These are phyloP conservation scores for Oryza meyeriana DNA, from an alignment of 176 grass and related monocot genomes.

Conservation along the genomic window DNA sequence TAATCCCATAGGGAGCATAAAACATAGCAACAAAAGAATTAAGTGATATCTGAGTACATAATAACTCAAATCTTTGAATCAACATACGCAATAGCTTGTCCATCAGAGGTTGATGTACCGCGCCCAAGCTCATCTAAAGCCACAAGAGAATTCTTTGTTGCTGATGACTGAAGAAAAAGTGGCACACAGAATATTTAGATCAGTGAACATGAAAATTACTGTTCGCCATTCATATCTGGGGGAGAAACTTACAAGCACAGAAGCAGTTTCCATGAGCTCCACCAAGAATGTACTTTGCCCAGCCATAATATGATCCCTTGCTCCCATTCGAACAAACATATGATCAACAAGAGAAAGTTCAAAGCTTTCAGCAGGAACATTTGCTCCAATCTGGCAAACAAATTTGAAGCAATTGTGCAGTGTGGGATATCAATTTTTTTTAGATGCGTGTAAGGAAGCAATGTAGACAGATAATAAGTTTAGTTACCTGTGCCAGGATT, in stretches of 20 bases:
- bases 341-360: constrained; percentile 87
- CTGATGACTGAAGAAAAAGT: constrained; percentile 66
- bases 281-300: constrained; percentile 94
- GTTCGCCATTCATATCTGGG: not conserved
- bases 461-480: constrained; percentile 1
- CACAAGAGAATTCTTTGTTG: constrained; percentile 86
- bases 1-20: not conserved
- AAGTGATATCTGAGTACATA: not conserved
- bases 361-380: constrained; percentile 86
- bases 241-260: constrained; percentile 72
- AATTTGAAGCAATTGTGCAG: constrained; percentile 20
- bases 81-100: constrained; percentile 96
- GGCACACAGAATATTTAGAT: constrained; percentile 10
- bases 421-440: constrained; percentile 1
- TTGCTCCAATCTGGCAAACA: constrained; percentile 77
- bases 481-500: constrained; percentile 79
- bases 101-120: constrained; percentile 98
- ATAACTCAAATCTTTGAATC: constrained; percentile 25
- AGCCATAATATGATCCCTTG: constrained; percentile 92
- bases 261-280: constrained; percentile 88
- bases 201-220: constrained; percentile 12
- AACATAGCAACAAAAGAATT: constrained; percentile 24
- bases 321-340: constrained; percentile 98
- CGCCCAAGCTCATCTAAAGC: constrained; percentile 97
- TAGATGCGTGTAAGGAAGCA: constrained; percentile 9